Evolutionary conservation across 768 basidiomycete species (phyloP).

Genomic region (Hericium coralloides): DNA sequence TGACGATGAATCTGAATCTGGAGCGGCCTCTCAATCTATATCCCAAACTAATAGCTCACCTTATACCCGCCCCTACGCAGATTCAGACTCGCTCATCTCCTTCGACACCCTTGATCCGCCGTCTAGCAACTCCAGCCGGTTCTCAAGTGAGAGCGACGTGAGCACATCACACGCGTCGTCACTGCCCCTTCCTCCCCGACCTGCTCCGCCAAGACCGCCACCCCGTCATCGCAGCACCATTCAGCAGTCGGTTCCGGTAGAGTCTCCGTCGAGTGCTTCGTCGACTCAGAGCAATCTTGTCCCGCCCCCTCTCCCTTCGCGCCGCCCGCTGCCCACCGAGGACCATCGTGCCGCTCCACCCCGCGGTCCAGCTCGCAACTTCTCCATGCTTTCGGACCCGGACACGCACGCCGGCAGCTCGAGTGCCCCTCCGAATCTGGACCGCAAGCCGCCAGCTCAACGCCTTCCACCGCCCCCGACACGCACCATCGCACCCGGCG

Average conservation of each 20-base stretch:
- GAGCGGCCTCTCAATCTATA: background rate
- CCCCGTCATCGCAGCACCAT: background rate
- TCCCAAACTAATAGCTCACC: background rate
- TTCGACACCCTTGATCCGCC: conserved; percentile 10
- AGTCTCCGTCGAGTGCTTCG: background rate
- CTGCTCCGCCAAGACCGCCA: background rate
- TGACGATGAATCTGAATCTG: conserved; percentile 1
- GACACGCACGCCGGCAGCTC: background rate
- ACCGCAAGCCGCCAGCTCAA: conserved; percentile 19
- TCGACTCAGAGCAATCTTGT: background rate
- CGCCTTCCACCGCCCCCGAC: conserved; percentile 64
- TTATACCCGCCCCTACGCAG: background rate
- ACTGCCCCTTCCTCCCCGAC: background rate
- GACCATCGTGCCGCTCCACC: background rate
- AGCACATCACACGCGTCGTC: background rate
- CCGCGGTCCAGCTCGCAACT: background rate
- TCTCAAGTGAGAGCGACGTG: conserved; percentile 30
- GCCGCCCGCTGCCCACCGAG: background rate
- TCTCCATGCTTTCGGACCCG: conserved; percentile 6
- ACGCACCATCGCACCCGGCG: conserved; percentile 59
- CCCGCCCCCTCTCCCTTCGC: conserved; percentile 13
- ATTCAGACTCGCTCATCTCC: conserved; percentile 5
- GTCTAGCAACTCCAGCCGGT: conserved; percentile 29
- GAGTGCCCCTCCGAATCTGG: conserved; percentile 4
- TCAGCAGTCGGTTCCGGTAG: background rate